phyloP scores from a whole-genome alignment of 129 eudicot species.

The Daucus carota region DNA sequence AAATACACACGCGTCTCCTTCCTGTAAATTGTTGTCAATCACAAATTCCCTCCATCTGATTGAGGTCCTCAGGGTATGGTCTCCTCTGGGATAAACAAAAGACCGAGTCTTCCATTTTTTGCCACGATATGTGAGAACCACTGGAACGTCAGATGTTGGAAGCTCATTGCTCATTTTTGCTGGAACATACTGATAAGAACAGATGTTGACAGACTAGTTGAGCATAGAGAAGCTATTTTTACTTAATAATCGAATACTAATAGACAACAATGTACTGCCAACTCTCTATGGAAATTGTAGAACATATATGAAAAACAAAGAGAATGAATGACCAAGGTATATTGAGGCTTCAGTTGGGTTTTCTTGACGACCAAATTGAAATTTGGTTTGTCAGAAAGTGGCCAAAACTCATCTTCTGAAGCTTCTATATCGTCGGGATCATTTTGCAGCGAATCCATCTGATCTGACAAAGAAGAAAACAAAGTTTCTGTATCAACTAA shows the following conservation, averaged over 20 bases:
- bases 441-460: not conserved
- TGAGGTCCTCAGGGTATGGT: not conserved
- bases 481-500: not conserved
- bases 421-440: not conserved
- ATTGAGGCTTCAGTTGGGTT: constrained; percentile 7
- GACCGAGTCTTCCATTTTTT: constrained; percentile 20
- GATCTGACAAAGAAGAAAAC: not conserved
- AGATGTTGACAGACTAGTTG: not conserved
- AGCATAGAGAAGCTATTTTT: not conserved
- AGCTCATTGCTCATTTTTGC: constrained; percentile 7
- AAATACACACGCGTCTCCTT: constrained; percentile 30
- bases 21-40: constrained; percentile 16
- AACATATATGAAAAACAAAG: not conserved
- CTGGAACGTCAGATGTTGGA: constrained; percentile 17
- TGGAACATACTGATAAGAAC: constrained; percentile 14
- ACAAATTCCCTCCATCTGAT: constrained; percentile 22
- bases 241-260: too few species aligned
- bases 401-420: constrained; percentile 14
- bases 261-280: not conserved
- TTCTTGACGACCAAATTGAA: constrained; percentile 13
- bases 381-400: constrained; percentile 17
- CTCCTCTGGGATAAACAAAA: not conserved
- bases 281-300: not conserved
- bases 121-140: constrained; percentile 17
- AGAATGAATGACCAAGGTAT: constrained; percentile 14